Conservation (phyloP, 108 stramenopile species). For the Nitzschia palea region DNA sequence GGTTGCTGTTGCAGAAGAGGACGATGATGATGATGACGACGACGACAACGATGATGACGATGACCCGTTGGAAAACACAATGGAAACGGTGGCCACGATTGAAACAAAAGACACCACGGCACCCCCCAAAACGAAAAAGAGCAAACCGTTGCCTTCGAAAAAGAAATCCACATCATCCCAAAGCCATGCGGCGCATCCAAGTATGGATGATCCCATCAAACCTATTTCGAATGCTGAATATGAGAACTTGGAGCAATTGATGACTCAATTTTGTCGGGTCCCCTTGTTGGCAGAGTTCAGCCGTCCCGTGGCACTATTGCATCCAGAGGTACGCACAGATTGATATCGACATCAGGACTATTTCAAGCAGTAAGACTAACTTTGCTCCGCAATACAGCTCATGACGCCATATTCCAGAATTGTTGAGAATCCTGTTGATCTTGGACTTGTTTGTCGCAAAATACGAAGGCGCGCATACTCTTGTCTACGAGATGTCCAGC, state of each 20-base stretch:
- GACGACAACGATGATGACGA: slow-evolving; percentile 23
- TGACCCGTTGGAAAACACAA: background rate
- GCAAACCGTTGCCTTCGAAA: slow-evolving; percentile 19
- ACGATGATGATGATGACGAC: background rate
- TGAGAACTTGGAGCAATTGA: slow-evolving; percentile 66
- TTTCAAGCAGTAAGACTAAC: background rate
- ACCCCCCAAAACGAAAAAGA: slow-evolving; percentile 29
- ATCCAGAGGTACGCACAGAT: slow-evolving; percentile 89
- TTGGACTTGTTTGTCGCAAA: slow-evolving; percentile 76
- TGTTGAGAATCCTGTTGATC: slow-evolving; percentile 81
- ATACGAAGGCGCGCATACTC: slow-evolving; percentile 75
- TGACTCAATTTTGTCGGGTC: slow-evolving; percentile 83
- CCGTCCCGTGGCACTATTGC: slow-evolving; percentile 79
- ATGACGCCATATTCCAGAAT: slow-evolving; percentile 75
- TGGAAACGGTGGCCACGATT: slow-evolving; percentile 4
- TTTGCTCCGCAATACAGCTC: slow-evolving; percentile 40
- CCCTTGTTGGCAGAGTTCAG: slow-evolving; percentile 88
- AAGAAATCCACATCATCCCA: background rate
- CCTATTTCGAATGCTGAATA: slow-evolving; percentile 74
- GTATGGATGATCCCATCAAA: slow-evolving; percentile 56
- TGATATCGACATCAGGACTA: background rate
- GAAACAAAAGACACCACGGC: slow-evolving; percentile 11
- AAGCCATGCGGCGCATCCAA: slow-evolving; percentile 22
- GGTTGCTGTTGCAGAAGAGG: slow-evolving; percentile 13
- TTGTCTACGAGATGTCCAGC: slow-evolving; percentile 63